These are phyloP conservation scores for Aspergillus cristatus DNA, from an alignment of 495 filamentous ascomycete species.

Conservation along the genomic window DNA sequence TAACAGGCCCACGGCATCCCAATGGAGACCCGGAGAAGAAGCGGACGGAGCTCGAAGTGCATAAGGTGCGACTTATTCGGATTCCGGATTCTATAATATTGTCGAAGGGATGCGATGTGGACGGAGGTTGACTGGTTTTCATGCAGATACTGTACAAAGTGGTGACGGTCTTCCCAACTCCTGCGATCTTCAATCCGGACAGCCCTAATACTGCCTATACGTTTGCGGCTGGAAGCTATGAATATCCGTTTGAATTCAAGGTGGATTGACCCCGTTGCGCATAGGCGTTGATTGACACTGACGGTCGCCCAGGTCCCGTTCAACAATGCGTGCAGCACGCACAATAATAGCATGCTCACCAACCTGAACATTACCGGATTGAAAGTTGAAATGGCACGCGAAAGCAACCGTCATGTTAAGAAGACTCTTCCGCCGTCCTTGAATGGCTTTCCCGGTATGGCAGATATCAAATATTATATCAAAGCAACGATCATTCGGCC, in stretches of 20 bases:
- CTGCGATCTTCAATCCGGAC: conserved; percentile 39
- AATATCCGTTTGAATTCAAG: conserved; percentile 89
- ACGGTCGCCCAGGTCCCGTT: conserved; percentile 55
- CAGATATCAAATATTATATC: conserved; percentile 86
- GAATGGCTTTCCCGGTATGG: conserved; percentile 68
- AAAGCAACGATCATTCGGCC: conserved; percentile 84
- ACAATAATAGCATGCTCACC: conserved; percentile 49
- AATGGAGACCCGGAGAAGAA: conserved; percentile 48
- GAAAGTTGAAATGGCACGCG: conserved; percentile 48
- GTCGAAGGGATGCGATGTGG: too few relatives aligned
- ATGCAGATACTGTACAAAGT: conserved; percentile 58
- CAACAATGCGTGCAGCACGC: conserved; percentile 73
- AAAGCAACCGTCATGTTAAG: conserved; percentile 59
- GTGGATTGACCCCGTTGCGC: conserved; percentile 19
- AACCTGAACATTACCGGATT: conserved; percentile 48
- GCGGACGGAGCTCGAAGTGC: conserved; percentile 60
- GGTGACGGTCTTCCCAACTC: conserved; percentile 52
- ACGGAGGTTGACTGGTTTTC: conserved; percentile 5
- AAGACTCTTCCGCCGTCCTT: conserved; percentile 83
- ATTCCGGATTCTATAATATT: too few relatives aligned
- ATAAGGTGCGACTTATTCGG: conserved; percentile 52
- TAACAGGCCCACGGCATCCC: conserved; percentile 46
- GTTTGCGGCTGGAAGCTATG: conserved; percentile 66
- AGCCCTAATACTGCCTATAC: conserved; percentile 44
- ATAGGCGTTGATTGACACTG: background rate